Evolutionary conservation across 2,329 filamentous ascomycete genomes (phyloP), one percentile per base, ranked within the genome.

Genomic region (Ophiocordyceps camponoti-leonardi): DNA sequence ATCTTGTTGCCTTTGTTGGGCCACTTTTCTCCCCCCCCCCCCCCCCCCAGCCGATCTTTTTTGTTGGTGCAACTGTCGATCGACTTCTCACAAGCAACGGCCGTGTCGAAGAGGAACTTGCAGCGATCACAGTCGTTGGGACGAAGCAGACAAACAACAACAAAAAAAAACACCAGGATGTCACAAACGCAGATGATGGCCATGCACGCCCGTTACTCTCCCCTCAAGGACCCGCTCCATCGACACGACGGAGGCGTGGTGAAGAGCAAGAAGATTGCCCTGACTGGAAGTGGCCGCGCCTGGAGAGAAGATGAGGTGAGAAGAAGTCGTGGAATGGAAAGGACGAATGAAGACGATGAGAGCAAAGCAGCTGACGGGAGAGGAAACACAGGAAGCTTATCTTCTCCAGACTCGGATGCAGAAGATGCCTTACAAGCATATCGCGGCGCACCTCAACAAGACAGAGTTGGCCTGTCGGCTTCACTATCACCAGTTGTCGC

Each of bases 381-480:
- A n/a, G n/a, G n/a, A n/a, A n/a, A n/a, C n/a, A n/a, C 51, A 90
- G 84, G 86, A 92, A 66, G 74, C 79, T 47, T 92, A 90, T 61
- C 79, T 92, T 46, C 73, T 92, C 49, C 83, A 87, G 63, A 88
- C 83, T 49, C 82, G 85, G 48, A 75, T 85, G 56, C 83, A 88
- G 57, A 90, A 90, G 66, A 86, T 90, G 79, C 85, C 85, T 1
- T 92, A 92, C 66, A 92, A 90, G 71, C 83, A 90, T 60, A 92
- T 92, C 58, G 85, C 85, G 48, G 77, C 81, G 48, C 81, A 88
- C 55, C 68, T 92, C 53, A 86, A 87, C 66, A 93, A 92, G 70
- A 92, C 85, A 1, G 85, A 92, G 66, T 71, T 92, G 48, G 85
- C 85, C 43, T 93, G 85, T 66, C 84, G 86, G 50, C 74, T 93